Percentiles rank a stretch among this genome's conserved stretches.
phyloP scores from a whole-genome alignment of 805 yeast genomes.

The Hanseniaspora osmophila region DNA sequence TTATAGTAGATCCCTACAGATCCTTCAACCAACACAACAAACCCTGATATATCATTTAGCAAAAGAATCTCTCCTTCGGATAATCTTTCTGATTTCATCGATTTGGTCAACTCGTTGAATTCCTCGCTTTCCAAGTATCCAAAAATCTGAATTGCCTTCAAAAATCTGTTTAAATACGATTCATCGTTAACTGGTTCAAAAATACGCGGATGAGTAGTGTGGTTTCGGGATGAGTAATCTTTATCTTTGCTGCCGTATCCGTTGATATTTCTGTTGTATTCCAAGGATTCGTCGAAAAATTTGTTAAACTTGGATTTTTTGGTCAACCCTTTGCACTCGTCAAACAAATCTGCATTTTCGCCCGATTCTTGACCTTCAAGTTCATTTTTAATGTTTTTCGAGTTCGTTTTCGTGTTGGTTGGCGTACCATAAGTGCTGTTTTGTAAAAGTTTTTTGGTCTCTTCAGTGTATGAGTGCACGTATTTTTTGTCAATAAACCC shows the following conservation, averaged over 20 bases:
- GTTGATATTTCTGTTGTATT: not conserved
- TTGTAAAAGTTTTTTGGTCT: not conserved
- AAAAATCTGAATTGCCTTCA: slow-evolving; percentile 82
- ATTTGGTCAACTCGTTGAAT: slow-evolving; percentile 81
- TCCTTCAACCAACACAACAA: slow-evolving; percentile 88
- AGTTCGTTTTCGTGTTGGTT: not conserved
- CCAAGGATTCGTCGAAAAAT: not conserved
- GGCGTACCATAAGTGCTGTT: not conserved
- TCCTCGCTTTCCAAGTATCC: slow-evolving; percentile 86
- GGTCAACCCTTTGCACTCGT: not conserved
- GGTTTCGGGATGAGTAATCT: not conserved
- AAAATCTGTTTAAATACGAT: slow-evolving; percentile 75
- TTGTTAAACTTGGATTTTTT: not conserved
- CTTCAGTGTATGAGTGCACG: not conserved
- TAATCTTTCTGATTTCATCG: slow-evolving; percentile 78
- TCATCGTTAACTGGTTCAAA: not conserved
- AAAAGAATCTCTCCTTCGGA: slow-evolving; percentile 63
- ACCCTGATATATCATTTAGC: slow-evolving; percentile 66
- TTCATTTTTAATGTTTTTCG: not conserved
- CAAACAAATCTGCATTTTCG: not conserved
- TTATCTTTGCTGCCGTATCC: not conserved
- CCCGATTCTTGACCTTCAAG: not conserved
- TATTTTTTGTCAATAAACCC: not conserved
- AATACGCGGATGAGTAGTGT: not conserved
- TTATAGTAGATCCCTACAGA: slow-evolving; percentile 63